A percentile compares a stretch with the other conserved stretches of the same genome.
These are phyloP conservation scores for Leptographium galeiforme DNA, from an alignment of 2,329 filamentous ascomycete genomes.

Conservation along the genomic window DNA sequence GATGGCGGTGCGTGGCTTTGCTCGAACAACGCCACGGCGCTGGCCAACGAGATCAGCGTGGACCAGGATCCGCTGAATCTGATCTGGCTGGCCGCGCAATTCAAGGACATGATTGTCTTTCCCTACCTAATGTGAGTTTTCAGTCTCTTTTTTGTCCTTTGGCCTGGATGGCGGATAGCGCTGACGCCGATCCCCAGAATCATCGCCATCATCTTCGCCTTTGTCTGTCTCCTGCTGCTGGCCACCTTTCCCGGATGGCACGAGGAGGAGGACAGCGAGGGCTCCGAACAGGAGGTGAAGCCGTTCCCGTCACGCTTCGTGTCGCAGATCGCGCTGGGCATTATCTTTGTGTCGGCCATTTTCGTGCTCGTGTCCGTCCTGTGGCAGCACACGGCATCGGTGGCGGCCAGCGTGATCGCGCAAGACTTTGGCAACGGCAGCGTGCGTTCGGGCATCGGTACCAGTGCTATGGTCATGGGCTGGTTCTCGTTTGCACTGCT, in stretches of 20 bases:
- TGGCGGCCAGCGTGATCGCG: slow-evolving; percentile 84
- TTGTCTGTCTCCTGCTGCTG: slow-evolving; percentile 86
- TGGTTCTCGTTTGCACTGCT: slow-evolving; percentile 94
- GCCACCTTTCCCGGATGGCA: slow-evolving; percentile 98
- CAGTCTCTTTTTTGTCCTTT: neutral
- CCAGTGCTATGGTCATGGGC: slow-evolving; percentile 87
- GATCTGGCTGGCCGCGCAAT: slow-evolving; percentile 92
- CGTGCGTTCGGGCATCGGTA: slow-evolving; percentile 78
- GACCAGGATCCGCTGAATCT: slow-evolving; percentile 94
- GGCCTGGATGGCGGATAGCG: neutral
- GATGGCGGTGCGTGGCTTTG: slow-evolving; percentile 87
- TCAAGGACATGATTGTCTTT: slow-evolving; percentile 97
- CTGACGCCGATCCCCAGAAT: slow-evolving; percentile 49
- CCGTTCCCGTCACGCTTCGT: slow-evolving; percentile 87
- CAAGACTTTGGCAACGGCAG: slow-evolving; percentile 87
- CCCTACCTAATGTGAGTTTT: slow-evolving; percentile 76
- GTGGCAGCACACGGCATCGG: slow-evolving; percentile 92
- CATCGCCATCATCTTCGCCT: slow-evolving; percentile 93
- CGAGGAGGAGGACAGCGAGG: slow-evolving; percentile 69
- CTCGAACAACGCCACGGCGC: slow-evolving; percentile 89
- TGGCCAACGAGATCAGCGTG: slow-evolving; percentile 77
- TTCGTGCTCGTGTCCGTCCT: slow-evolving; percentile 63
- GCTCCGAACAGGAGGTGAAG: slow-evolving; percentile 81
- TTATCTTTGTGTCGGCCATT: slow-evolving; percentile 70
- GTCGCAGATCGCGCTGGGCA: slow-evolving; percentile 80